Evolutionary conservation across 257 asterid genomes (phyloP), one percentile per base, ranked within the genome.

Genomic region (Forsythia viridissima): DNA sequence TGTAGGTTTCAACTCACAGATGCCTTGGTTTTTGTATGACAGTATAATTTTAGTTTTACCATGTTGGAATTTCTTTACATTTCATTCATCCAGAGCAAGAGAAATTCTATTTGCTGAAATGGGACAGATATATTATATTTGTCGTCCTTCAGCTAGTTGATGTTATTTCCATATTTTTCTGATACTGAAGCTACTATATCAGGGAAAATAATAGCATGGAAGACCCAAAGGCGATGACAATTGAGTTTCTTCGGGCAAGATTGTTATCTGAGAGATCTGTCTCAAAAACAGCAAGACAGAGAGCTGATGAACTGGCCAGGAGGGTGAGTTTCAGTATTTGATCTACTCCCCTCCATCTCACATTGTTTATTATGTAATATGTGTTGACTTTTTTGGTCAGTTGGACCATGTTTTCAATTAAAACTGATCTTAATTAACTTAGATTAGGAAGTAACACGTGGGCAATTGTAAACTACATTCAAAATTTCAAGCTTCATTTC

Each of bases 211-310:
- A 77, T n/a, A 86, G 82, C 83, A 75, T 85, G 82, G 96, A 93
- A 77, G 97, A 91, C 81, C 79, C 97, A 10, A 82, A 90, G 76
- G 77, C 87, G n/a, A 90, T 86, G 91, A 93, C 97, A 40, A 83
- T 96, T 77, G 97, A 96, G 72, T 95, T 89, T 87, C 96, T 95
- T 65, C 90, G 97, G 71, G 97, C 91, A 72, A 86, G 94, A 84
- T 85, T 95, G 85, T 85, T 93, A 82, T 80, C 98, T 75, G 98
- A 95, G 89, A 93, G 98, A 82, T 93, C 99, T 16, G 86, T 93
- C 80, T 95, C 97, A 57, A 90, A 85, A 81, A 72, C 95, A 6
- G 94, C 97, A 34, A 90, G 86, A 81, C 92, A 90, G 87, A 89
- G 97, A 91, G 97, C 96, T 52, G 89, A 93, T 85, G 98, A 93